Evolutionary conservation across 768 basidiomycete species (phyloP), one percentile per base, ranked within the genome.

Genomic region (Porphyrellus cyaneotinctus): DNA sequence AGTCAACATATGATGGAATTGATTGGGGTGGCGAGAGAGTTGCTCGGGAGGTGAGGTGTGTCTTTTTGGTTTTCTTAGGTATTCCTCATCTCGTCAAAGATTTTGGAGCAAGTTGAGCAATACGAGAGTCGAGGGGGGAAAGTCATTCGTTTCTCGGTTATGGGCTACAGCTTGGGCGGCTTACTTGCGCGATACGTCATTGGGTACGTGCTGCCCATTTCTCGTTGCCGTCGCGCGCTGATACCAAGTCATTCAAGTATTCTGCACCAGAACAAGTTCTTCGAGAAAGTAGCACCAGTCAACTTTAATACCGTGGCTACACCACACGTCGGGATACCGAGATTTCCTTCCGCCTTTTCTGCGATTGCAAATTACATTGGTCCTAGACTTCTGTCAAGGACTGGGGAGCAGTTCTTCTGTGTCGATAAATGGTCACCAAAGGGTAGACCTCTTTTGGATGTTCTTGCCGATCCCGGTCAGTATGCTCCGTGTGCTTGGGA

Each of bases 221-320:
- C n/a, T n/a, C n/a, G 9, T 24, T 9, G 23, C 18, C 38, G 2
- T 12, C 23, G 28, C 15, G 49, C 53, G 39, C 31, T 53, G 48
- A 61, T 30, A n/a, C 18, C 15, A 20, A 4, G 28, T 17, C 23
- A 36, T 18, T 39, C 30, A 12, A 87, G 86, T 3, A 78, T 88
- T 41, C 71, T 91, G 28, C 71, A 82, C 52, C 83, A 85, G 50
- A 76, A 77, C 42, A 74, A 76, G 8, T 91, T 93, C 73, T 95
- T 95, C 62, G 75, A 84, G 2, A 70, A 73, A 2, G 77, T 92
- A 38, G 69, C 71, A 26, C 89, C 91, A 1, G 77, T 88, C 49
- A 91, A 91, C 66, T 95, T 94, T 67, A 82, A 81, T 49, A 90
- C 91, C 0, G 71, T 94, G 45, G 88, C 91, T 36, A 90, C 91